phyloP scores from a whole-genome alignment of 208 protist genomes.

The Trypanosoma theileri region DNA sequence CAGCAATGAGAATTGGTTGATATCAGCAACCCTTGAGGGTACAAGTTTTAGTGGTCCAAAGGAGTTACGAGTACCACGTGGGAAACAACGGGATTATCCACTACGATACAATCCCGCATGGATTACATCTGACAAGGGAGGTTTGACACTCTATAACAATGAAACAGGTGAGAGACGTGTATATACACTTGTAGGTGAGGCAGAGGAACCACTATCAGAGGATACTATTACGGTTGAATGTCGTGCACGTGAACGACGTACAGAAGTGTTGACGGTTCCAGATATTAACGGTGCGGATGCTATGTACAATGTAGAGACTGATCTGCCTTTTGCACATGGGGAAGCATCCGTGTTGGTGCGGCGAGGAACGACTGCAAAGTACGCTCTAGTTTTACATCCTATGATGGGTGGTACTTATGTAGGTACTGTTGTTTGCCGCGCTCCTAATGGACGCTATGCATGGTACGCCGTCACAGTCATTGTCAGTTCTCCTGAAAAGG shows the following conservation, averaged over 20 bases:
- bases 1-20: slow-evolving; percentile 80
- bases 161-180: slow-evolving; percentile 82
- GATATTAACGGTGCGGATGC: slow-evolving; percentile 69
- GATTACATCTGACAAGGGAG: slow-evolving; percentile 61
- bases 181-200: slow-evolving; percentile 83
- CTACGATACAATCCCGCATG: slow-evolving; percentile 87
- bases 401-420: slow-evolving; percentile 78
- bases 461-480: slow-evolving; percentile 91
- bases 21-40: slow-evolving; percentile 74
- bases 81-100: slow-evolving; percentile 73
- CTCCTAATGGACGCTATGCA: slow-evolving; percentile 78
- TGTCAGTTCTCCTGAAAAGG: slow-evolving; percentile 82
- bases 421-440: slow-evolving; percentile 84
- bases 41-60: slow-evolving; percentile 81
- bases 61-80: slow-evolving; percentile 76
- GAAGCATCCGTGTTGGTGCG: slow-evolving; percentile 57
- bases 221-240: slow-evolving; percentile 78
- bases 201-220: slow-evolving; percentile 89
- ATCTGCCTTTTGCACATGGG: slow-evolving; percentile 83
- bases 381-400: slow-evolving; percentile 72
- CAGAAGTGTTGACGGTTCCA: slow-evolving; percentile 64
- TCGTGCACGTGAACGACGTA: slow-evolving; percentile 63
- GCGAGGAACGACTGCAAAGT: slow-evolving; percentile 56
- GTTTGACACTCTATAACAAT: slow-evolving; percentile 83
- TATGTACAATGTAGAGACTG: slow-evolving; percentile 80